Conservation (phyloP, 2,329 filamentous ascomycete species). For the Aureobasidium sp. region DNA sequence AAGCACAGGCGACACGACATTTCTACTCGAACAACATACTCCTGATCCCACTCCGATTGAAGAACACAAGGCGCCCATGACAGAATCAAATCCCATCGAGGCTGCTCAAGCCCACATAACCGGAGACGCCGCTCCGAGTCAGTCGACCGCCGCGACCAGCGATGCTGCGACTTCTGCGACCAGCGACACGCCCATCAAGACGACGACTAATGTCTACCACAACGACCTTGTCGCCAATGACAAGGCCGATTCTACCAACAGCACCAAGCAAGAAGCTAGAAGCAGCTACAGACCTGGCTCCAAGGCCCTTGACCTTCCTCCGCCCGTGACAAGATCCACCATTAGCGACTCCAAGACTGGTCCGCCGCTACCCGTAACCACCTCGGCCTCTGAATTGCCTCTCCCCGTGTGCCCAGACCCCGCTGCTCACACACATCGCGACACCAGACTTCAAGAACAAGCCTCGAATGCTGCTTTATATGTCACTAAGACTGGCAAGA, state of each 20-base stretch:
- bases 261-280: neutral
- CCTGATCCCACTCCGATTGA: neutral
- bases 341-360: neutral
- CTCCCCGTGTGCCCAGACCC: conserved; percentile 35
- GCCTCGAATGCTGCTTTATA: conserved; percentile 58
- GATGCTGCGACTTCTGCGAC: neutral
- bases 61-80: neutral
- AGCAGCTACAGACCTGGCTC: neutral
- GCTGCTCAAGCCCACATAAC: neutral
- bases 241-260: neutral
- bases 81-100: neutral
- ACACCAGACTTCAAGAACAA: conserved; percentile 37
- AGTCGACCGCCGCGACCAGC: neutral
- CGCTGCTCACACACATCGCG: conserved; percentile 35
- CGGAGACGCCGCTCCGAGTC: neutral
- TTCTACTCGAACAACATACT: conserved; percentile 11
- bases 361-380: neutral
- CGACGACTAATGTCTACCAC: neutral
- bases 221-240: neutral
- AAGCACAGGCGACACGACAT: conserved; percentile 13
- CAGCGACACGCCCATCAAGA: neutral
- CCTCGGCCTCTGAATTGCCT: neutral
- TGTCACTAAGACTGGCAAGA: conserved; percentile 37
- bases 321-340: neutral
- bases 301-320: neutral